Percentiles rank a stretch among this genome's conserved stretches.
phyloP scores from a whole-genome alignment of 192 early-diverging fungal species.

The Coemansia sp. region DNA sequence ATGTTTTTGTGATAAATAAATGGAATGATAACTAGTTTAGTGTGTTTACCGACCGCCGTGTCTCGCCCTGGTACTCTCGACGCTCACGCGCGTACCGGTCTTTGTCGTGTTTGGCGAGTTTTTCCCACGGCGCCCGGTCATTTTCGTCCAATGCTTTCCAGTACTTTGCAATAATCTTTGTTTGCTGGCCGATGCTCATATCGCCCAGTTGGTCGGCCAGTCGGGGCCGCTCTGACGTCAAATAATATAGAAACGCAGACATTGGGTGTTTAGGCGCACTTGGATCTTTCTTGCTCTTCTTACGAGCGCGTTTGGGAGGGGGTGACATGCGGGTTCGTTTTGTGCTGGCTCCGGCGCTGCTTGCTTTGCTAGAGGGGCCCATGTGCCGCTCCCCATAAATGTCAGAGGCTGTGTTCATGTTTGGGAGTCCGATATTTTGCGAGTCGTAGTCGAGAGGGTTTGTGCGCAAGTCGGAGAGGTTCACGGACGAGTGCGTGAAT shows the following conservation, averaged over 20 bases:
- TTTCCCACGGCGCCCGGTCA: constrained; percentile 56
- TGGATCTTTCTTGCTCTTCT: constrained; percentile 71
- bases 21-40: background rate
- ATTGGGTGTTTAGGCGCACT: constrained; percentile 83
- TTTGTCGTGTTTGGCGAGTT: constrained; percentile 58
- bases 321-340: constrained; percentile 31
- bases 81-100: constrained; percentile 64
- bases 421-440: too few relatives aligned
- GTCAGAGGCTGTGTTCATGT: too few relatives aligned
- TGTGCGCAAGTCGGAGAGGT: too few relatives aligned
- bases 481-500: too few relatives aligned
- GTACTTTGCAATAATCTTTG: constrained; percentile 67
- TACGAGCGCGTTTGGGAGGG: constrained; percentile 53
- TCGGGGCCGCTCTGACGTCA: constrained; percentile 64
- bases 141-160: constrained; percentile 57
- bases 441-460: too few relatives aligned
- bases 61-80: constrained; percentile 54
- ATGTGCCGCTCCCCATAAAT: background rate
- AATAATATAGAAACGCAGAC: constrained; percentile 80
- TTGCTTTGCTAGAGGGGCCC: background rate
- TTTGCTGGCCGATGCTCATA: constrained; percentile 71
- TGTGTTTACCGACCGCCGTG: constrained; percentile 15
- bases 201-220: constrained; percentile 66
- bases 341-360: constrained; percentile 11
- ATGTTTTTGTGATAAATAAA: background rate